Evolutionary conservation across 345 rosid species (phyloP), one percentile per base, ranked within the genome.

Genomic region (Gossypium anomalum): DNA sequence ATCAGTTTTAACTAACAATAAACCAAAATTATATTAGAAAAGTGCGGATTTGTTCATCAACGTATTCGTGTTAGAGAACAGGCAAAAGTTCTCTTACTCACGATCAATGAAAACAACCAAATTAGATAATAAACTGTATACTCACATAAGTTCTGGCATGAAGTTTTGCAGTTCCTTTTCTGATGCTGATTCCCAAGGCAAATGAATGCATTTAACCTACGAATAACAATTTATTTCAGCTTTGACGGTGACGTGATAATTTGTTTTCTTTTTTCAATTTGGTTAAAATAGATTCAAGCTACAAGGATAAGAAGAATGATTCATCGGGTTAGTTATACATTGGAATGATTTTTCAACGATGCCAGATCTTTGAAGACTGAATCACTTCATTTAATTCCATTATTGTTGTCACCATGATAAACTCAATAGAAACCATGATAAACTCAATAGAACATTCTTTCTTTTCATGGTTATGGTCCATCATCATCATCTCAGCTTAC

Each of bases 101-200:
- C 41, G 1, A 47, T 14, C 19, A 63, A 2, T 53, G 43, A 20
- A 52, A 9, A 27, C 44, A 27, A n/a, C n/a, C 11, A 75, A 15
- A 67, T 19, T 22, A 67, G 56, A 56, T 19, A 75, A 68, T 23
- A 67, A 52, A 17, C 44, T 7, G 16, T 44, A 65, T 11, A 67
- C 95, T 82, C 77, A 91, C 98, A 90, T 67, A 14, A 93, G 85
- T 70, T 91, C 93, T 55, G 92, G 95, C 64, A 58, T 63, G 45
- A 81, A 84, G 70, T 77, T 67, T 12, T 77, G 78, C 70, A 91
- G 77, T 67, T 83, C 90, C 29, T 76, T 79, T 74, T 81, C 89
- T 1, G 85, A 73, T 75, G 90, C 94, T 66, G 89, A 87, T 83
- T 90, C 96, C 97, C 97, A 93, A 12, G 94, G 92, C 72, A 93